Conservation (phyloP, 495 filamentous ascomycete species). For the Daldinia bambusicola region DNA sequence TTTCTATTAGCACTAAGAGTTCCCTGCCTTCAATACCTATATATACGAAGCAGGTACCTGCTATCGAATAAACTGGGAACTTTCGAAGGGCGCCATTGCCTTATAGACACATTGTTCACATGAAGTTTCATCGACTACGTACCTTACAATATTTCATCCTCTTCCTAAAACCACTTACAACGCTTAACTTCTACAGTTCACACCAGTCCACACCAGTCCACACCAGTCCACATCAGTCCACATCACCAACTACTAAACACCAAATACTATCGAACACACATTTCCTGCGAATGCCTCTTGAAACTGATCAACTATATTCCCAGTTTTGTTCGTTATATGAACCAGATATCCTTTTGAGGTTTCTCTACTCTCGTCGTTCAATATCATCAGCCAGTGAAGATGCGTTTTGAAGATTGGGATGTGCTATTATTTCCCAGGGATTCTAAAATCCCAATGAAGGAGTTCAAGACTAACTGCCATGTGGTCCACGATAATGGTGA, state of each 20-base stretch:
- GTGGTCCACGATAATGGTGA: constrained; percentile 73
- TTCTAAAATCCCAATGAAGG: constrained; percentile 74
- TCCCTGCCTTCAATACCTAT: constrained; percentile 25
- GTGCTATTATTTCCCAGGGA: constrained; percentile 78
- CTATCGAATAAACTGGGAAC: constrained; percentile 20
- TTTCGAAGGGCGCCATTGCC: not conserved
- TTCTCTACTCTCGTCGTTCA: constrained; percentile 39
- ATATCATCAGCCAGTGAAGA: constrained; percentile 52
- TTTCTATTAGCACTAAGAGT: not conserved
- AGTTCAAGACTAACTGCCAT: constrained; percentile 87
- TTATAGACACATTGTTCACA: constrained; percentile 14
- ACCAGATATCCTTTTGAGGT: constrained; percentile 36
- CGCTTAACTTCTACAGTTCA: constrained; percentile 29
- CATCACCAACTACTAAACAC: constrained; percentile 6
- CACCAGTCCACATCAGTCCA: too few relatives aligned
- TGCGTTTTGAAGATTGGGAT: constrained; percentile 91
- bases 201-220: constrained; percentile 16
- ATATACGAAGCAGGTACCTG: not conserved
- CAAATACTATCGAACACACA: constrained; percentile 18
- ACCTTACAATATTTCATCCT: constrained; percentile 13
- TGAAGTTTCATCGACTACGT: constrained; percentile 3
- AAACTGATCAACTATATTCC: constrained; percentile 21
- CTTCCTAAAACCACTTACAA: constrained; percentile 17
- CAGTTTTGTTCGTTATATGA: constrained; percentile 34
- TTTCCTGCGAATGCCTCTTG: constrained; percentile 20